Conservation (phyloP, 1,284 basidiomycete species). For the Fomitopsis pinicola region DNA sequence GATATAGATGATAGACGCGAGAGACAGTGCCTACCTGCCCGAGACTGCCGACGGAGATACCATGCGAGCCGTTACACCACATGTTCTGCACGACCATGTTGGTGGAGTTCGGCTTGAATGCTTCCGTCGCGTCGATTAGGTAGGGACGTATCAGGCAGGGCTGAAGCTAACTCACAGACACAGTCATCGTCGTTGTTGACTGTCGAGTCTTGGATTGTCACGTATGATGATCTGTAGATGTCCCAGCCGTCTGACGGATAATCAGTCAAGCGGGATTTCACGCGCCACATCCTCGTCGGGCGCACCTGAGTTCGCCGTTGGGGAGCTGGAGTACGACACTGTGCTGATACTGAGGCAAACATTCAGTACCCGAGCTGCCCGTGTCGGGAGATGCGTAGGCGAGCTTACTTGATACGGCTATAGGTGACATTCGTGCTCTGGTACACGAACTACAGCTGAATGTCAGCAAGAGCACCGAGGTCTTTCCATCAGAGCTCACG, state of each 20-base stretch:
- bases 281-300: not conserved
- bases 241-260: conserved; percentile 52
- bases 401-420: conserved; percentile 24
- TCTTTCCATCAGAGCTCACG: conserved; percentile 13
- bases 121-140: conserved; percentile 8
- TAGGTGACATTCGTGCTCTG: conserved; percentile 30
- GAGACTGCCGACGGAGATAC: conserved; percentile 55
- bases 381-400: not conserved
- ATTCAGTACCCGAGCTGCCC: not conserved
- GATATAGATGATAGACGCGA: conserved; percentile 9
- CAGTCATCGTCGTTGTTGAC: conserved; percentile 64
- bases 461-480: not conserved
- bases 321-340: conserved; percentile 22
- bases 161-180: conserved; percentile 30
- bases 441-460: conserved; percentile 25
- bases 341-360: conserved; percentile 20
- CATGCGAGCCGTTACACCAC: conserved; percentile 58
- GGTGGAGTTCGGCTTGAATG: conserved; percentile 66
- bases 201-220: conserved; percentile 46
- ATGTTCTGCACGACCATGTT: conserved; percentile 57
- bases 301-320: conserved; percentile 3
- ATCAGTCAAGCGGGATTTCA: not conserved
- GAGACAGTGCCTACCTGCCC: conserved; percentile 21
- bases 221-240: conserved; percentile 52
- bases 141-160: not conserved